These are phyloP conservation scores for Mycena metata DNA, from an alignment of 768 basidiomycete species.

Conservation along the genomic window DNA sequence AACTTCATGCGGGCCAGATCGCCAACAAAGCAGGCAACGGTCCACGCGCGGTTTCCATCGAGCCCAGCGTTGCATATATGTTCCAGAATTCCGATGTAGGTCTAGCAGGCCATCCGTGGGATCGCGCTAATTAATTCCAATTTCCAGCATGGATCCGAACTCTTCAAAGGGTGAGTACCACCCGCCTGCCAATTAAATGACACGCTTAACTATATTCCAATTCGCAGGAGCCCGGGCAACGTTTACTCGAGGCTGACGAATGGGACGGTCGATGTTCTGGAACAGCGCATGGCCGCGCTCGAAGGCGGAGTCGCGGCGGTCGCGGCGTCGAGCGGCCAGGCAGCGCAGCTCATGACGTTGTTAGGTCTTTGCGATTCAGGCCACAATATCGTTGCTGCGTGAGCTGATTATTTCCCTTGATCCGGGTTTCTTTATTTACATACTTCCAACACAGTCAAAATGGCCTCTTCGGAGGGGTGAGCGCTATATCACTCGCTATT, in stretches of 20 bases:
- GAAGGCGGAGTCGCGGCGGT: slow-evolving; percentile 30
- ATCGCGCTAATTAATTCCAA: not conserved
- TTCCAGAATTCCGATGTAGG: slow-evolving; percentile 30
- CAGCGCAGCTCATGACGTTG: slow-evolving; percentile 26
- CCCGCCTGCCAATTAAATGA: too few relatives aligned
- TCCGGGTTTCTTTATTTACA: too few relatives aligned
- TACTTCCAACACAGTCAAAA: slow-evolving; percentile 16
- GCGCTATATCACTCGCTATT: not conserved
- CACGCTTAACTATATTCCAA: too few relatives aligned
- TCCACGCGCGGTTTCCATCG: slow-evolving; percentile 26
- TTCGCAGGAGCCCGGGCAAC: slow-evolving; percentile 15
- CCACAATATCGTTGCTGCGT: slow-evolving; percentile 30
- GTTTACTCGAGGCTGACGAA: slow-evolving; percentile 32
- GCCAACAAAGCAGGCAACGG: slow-evolving; percentile 28
- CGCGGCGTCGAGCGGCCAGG: slow-evolving; percentile 27
- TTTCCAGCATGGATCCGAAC: slow-evolving; percentile 29
- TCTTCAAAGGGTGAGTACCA: slow-evolving; percentile 26
- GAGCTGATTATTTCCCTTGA: not conserved
- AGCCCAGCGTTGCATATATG: slow-evolving; percentile 26
- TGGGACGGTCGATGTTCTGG: slow-evolving; percentile 27
- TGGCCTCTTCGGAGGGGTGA: slow-evolving; percentile 32
- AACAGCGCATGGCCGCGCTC: slow-evolving; percentile 28
- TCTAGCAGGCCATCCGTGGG: not conserved
- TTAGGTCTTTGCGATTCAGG: slow-evolving; percentile 25
- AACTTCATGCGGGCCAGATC: slow-evolving; percentile 25